Percentiles rank a stretch among this genome's conserved stretches.
phyloP scores from a whole-genome alignment of 75 land plant genomes.

The Sequoia sempervirens region DNA sequence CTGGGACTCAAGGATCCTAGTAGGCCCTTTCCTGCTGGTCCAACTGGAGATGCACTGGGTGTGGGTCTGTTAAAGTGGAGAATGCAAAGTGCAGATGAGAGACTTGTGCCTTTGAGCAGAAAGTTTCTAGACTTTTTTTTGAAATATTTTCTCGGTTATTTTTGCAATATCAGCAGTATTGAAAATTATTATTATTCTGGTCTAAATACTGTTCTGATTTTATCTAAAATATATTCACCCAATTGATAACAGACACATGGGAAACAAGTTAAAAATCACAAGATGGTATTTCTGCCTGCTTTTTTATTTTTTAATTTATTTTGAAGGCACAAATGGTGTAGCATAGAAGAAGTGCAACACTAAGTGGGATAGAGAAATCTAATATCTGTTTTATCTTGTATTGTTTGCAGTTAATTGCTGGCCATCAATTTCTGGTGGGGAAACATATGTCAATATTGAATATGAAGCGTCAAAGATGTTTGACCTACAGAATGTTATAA shows the following conservation, averaged over 20 bases:
- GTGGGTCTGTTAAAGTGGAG: slow-evolving; percentile 45
- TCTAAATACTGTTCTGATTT: neutral
- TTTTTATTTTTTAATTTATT: neutral
- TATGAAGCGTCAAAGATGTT: slow-evolving; percentile 48
- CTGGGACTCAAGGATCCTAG: slow-evolving; percentile 37
- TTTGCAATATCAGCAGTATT: neutral
- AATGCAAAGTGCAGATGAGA: slow-evolving; percentile 42
- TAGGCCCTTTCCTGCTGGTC: slow-evolving; percentile 42
- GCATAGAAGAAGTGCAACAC: neutral
- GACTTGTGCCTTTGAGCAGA: slow-evolving; percentile 43
- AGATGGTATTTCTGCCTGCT: neutral
- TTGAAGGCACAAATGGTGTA: neutral
- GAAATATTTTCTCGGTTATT: neutral
- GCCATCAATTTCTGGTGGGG: slow-evolving; percentile 56
- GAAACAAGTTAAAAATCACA: neutral
- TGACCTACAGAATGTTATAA: slow-evolving; percentile 43
- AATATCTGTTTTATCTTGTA: neutral
- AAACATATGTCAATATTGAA: slow-evolving; percentile 45
- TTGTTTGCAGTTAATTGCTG: slow-evolving; percentile 50
- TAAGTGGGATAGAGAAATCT: neutral
- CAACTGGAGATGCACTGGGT: slow-evolving; percentile 15
- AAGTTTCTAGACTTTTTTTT: slow-evolving; percentile 12
- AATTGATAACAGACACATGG: neutral
- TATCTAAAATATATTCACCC: neutral
- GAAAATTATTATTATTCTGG: neutral